These are phyloP conservation scores for Pseudisothecium myosuroides DNA, from an alignment of 225 moss, liverwort and hornwort species.

Conservation along the genomic window DNA sequence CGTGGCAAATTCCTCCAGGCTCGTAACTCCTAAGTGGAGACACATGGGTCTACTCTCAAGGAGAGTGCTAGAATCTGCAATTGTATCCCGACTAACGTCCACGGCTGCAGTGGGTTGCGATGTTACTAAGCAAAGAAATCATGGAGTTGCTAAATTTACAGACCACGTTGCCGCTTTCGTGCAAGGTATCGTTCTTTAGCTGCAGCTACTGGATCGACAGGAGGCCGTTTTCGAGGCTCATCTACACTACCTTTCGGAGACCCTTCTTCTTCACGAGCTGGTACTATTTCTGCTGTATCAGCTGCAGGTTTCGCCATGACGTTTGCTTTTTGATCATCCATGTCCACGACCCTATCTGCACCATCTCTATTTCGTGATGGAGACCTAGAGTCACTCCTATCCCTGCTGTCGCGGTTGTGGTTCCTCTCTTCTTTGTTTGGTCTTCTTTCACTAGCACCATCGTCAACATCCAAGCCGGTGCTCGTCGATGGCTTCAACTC, in stretches of 20 bases:
- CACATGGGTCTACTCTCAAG: neutral
- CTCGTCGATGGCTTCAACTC: conserved; percentile 6
- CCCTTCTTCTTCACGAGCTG: neutral
- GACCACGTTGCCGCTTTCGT: conserved; percentile 56
- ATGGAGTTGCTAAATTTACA: neutral
- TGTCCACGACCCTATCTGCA: neutral
- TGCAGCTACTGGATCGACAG: conserved; percentile 44
- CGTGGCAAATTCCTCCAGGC: neutral
- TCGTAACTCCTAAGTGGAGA: neutral
- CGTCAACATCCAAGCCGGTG: neutral
- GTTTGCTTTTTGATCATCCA: neutral
- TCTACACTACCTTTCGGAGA: neutral
- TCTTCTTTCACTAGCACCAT: neutral
- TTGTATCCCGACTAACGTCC: conserved; percentile 38
- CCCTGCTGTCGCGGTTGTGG: neutral
- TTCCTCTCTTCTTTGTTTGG: neutral
- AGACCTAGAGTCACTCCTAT: neutral
- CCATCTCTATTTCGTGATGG: conserved; percentile 1
- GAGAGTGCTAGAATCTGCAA: conserved; percentile 47
- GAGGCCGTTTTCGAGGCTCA: neutral
- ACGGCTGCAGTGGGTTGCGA: neutral
- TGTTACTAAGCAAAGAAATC: neutral
- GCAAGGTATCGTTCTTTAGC: conserved; percentile 75
- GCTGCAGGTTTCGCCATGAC: neutral
- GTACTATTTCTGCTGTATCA: neutral